Base-by-base conservation (phyloP, 805 yeast genomes). In the Yamadazyma endophytica region DNA sequence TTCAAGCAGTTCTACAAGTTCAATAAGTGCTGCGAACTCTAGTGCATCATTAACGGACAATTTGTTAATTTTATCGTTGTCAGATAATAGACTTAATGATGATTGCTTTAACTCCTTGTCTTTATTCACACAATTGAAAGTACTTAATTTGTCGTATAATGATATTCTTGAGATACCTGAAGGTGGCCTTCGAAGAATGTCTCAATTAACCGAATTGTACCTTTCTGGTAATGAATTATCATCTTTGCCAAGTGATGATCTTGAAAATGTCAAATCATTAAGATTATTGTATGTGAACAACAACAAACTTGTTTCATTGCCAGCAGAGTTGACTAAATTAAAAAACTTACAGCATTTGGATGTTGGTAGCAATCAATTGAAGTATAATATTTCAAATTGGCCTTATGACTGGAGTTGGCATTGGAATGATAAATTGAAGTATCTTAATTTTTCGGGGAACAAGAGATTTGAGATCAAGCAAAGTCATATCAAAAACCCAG, bases 401-500 rank as follows among this genome's bases (percentile, higher is more conserved):
- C 94, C 92, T 11, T 90, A 86, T 51, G 98, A 92, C 54, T 92
- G 97, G 97, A 92, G 87, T 58, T 92, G 98, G 98, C 79, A 82
- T 46, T 79, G 79, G 65, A 92, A 92, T 51, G 65, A 72, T 32
- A 75, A 77, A 24, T 65, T 92, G 55, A 77, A 70, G 44, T 88
- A 82, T 47, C 70, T 92, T 52, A 92, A 90, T 54, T 80, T 92
- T 35, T 87, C 97, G 0, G 97, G 97, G 22, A 92, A 92, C 52
- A 82, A 83, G 51, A 72, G 96, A 41, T 77, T 92, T 41, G 97
- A 92, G 51, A 89, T 92, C 47, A 83, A 80, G 49, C 83, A 80
- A 24, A 63, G 72, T 31, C 70, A 72, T 36, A 71, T 72, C 30
- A 62, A 64, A 30, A 64, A 74, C 33, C 83, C 78, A 8, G 79